Base-by-base conservation (phyloP, 192 early-diverging fungal species). In the Coemansia sp. region DNA sequence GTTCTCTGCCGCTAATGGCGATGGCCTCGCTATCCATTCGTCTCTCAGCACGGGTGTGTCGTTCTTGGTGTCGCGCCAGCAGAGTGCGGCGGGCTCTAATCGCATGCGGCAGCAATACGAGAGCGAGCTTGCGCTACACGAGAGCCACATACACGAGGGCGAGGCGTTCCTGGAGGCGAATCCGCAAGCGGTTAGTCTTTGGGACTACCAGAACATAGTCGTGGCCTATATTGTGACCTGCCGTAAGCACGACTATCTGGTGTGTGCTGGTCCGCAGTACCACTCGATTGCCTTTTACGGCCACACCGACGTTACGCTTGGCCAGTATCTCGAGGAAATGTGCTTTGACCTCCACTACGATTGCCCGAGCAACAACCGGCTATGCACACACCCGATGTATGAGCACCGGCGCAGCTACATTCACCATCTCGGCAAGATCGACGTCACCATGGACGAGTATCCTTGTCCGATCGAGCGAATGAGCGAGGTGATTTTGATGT, bases 361-460 rank as follows among this genome's bases (percentile, higher is more conserved):
- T 11, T 98, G 95, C 55, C 82, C 87, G 7, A 66, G 65, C 45
- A 55, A 42, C 55, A 77, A 86, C 14, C 80, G 87, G 11, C 75
- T 84, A 6, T 99, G 97, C 69, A 87, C 88, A 28, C 83, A 89
- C 16, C 91, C 91, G 4, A 86, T 95, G 74, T 70, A 88, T 31
- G 78, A 89, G 67, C 97, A 99, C 73, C 88, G 87, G 25, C 92
- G 91, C 41, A 89, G 85, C 50, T 99, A 95, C 85, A 88, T 91
- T 33, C 95, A 99, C 70, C 89, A 90, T 23, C 72, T 86, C 68
- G 90, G 90, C 11, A 76, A 89, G 23, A 79, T 98, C 13, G 91
- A 85, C 55, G 92, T 98, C 0, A 86, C 79, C 6, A 83, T 87
- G 9, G 88, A 92, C 33, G 89, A 91, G 60, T 66, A 85, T 14